These are phyloP conservation scores for Musa beccarii DNA, from an alignment of 176 grass and related monocot genomes.

Conservation along the genomic window DNA sequence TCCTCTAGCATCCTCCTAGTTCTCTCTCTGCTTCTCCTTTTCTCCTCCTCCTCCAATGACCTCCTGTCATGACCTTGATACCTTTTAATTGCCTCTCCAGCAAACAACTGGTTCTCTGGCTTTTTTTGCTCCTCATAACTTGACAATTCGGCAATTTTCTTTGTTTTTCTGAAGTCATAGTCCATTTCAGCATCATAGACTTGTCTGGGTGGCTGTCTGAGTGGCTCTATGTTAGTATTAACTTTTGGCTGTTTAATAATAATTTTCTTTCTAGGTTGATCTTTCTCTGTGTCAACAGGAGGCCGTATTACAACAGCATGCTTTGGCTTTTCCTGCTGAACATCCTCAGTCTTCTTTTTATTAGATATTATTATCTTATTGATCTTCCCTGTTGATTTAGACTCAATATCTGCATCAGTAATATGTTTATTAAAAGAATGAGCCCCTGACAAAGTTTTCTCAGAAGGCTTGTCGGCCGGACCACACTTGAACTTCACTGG, in stretches of 20 bases:
- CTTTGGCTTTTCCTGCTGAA: slow-evolving; percentile 51
- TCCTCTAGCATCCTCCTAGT: slow-evolving; percentile 51
- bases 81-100: slow-evolving; percentile 42
- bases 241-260: slow-evolving; percentile 87
- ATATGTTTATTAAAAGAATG: slow-evolving; percentile 50
- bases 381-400: slow-evolving; percentile 56
- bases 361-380: slow-evolving; percentile 82
- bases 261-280: slow-evolving; percentile 64
- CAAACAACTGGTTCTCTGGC: slow-evolving; percentile 40
- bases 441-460: slow-evolving; percentile 47
- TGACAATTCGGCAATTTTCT: slow-evolving; percentile 67
- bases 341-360: slow-evolving; percentile 58
- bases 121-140: slow-evolving; percentile 47
- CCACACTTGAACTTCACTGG: slow-evolving; percentile 93
- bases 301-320: slow-evolving; percentile 71
- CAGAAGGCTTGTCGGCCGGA: slow-evolving; percentile 57
- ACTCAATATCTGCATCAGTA: slow-evolving; percentile 34
- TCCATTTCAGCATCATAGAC: slow-evolving; percentile 26
- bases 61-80: slow-evolving; percentile 34
- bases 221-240: slow-evolving; percentile 23
- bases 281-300: slow-evolving; percentile 56
- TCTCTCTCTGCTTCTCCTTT: slow-evolving; percentile 40
- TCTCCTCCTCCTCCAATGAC: slow-evolving; percentile 33
- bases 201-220: slow-evolving; percentile 8
- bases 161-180: slow-evolving; percentile 59